A percentile compares a stretch with the other conserved stretches of the same genome.
phyloP scores from a whole-genome alignment of 148 eudicot genomes.

The Rhododendron vialii region DNA sequence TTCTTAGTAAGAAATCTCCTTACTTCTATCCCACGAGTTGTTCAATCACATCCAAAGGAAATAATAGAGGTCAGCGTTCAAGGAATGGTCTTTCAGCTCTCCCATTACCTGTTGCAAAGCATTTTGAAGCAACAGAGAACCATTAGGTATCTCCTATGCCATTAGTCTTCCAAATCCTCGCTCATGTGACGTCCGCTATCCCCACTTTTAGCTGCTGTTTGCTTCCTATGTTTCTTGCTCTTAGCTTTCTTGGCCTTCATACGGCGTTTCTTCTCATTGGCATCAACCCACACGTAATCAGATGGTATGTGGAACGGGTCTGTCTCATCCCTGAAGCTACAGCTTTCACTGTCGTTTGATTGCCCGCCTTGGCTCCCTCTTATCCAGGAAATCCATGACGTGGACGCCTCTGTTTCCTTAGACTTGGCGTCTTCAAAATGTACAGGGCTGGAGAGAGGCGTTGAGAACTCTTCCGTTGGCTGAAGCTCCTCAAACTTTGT shows the following conservation, averaged over 20 bases:
- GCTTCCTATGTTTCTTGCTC: constrained; percentile 52
- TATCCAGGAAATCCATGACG: constrained; percentile 93
- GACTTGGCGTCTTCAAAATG: constrained; percentile 71
- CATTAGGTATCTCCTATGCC: neutral
- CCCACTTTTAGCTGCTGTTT: constrained; percentile 30
- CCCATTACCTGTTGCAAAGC: too few species aligned
- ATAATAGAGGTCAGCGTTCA: too few species aligned
- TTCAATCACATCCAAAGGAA: too few species aligned
- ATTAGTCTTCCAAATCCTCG: constrained; percentile 43
- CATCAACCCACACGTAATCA: constrained; percentile 90
- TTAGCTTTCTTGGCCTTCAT: constrained; percentile 85
- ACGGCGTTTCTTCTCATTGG: constrained; percentile 80
- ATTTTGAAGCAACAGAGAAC: neutral
- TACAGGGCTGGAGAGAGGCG: constrained; percentile 86
- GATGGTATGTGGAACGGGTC: constrained; percentile 88
- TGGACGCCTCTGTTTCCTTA: constrained; percentile 57
- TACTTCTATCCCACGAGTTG: too few species aligned
- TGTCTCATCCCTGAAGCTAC: constrained; percentile 49
- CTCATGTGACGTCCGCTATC: constrained; percentile 32
- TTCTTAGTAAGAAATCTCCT: too few species aligned
- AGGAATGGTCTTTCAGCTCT: too few species aligned
- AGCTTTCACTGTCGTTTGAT: constrained; percentile 58
- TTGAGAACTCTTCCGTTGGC: constrained; percentile 72
- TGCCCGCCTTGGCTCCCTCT: constrained; percentile 61
- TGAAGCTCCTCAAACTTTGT: constrained; percentile 93